These are phyloP conservation scores for Rhodofomes roseus DNA, from an alignment of 1,284 basidiomycete species.

Conservation along the genomic window DNA sequence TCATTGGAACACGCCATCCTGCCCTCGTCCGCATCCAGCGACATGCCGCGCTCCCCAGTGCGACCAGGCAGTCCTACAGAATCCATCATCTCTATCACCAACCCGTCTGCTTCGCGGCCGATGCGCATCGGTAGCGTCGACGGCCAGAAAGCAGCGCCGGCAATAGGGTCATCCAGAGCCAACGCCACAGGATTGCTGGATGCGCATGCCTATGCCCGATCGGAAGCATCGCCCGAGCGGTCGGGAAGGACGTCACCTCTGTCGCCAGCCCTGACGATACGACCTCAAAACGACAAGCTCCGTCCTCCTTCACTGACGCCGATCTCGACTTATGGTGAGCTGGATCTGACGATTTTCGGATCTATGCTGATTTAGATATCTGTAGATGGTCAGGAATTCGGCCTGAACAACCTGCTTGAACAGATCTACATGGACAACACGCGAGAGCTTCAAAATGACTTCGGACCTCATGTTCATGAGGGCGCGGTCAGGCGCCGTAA, in stretches of 20 bases:
- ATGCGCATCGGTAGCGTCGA: constrained; percentile 64
- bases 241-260: constrained; percentile 72
- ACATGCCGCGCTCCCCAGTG: constrained; percentile 37
- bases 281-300: constrained; percentile 41
- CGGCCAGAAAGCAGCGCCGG: constrained; percentile 79
- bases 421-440: constrained; percentile 86
- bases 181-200: constrained; percentile 78
- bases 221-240: constrained; percentile 59
- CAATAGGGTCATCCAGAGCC: constrained; percentile 74
- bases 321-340: constrained; percentile 70
- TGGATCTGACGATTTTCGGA: neutral
- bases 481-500: constrained; percentile 75
- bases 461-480: constrained; percentile 82
- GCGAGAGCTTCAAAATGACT: constrained; percentile 82
- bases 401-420: constrained; percentile 82
- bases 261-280: constrained; percentile 51
- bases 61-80: constrained; percentile 71
- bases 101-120: constrained; percentile 56
- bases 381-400: constrained; percentile 81
- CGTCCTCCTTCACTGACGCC: constrained; percentile 49
- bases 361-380: neutral
- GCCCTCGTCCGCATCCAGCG: constrained; percentile 29
- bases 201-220: constrained; percentile 56
- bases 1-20: constrained; percentile 22
- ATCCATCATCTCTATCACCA: constrained; percentile 65